phyloP scores from a whole-genome alignment of 768 basidiomycete species.

The Cantharellus anzutake region DNA sequence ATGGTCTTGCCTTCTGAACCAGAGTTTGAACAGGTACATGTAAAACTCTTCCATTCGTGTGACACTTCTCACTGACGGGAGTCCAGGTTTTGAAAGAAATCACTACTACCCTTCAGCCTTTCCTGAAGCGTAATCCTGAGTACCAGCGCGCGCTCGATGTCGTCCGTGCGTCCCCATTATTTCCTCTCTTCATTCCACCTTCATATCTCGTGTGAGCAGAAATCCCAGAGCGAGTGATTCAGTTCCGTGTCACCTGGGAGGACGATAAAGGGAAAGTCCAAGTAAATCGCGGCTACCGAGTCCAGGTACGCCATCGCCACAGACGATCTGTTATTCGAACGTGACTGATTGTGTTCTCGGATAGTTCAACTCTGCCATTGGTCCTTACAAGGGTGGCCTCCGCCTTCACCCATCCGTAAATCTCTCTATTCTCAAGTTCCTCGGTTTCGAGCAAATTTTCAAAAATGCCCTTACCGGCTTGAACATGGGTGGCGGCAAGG shows the following conservation, averaged over 20 bases:
- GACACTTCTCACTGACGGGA: neutral
- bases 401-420: slow-evolving; percentile 65
- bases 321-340: neutral
- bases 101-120: slow-evolving; percentile 37
- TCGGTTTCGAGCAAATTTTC: slow-evolving; percentile 67
- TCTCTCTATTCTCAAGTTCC: slow-evolving; percentile 68
- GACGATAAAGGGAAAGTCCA: slow-evolving; percentile 44
- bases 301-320: slow-evolving; percentile 29
- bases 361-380: slow-evolving; percentile 59
- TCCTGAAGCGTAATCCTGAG: slow-evolving; percentile 45
- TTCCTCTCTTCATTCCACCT: too few relatives aligned
- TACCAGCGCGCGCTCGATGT: slow-evolving; percentile 50
- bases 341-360: neutral
- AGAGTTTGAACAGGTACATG: slow-evolving; percentile 44
- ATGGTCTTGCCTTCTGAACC: slow-evolving; percentile 34
- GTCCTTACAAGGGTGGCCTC: slow-evolving; percentile 64
- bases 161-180: slow-evolving; percentile 16
- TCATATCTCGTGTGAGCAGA: slow-evolving; percentile 8
- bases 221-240: slow-evolving; percentile 33
- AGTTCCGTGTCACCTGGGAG: slow-evolving; percentile 67
- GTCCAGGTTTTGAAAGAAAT: slow-evolving; percentile 45
- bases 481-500: slow-evolving; percentile 64
- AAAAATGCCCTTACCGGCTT: slow-evolving; percentile 64
- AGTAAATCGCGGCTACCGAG: slow-evolving; percentile 57
- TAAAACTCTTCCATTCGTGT: neutral